Evolutionary conservation across 208 protist species (phyloP).

Genomic region (Lotmaria passim): DNA sequence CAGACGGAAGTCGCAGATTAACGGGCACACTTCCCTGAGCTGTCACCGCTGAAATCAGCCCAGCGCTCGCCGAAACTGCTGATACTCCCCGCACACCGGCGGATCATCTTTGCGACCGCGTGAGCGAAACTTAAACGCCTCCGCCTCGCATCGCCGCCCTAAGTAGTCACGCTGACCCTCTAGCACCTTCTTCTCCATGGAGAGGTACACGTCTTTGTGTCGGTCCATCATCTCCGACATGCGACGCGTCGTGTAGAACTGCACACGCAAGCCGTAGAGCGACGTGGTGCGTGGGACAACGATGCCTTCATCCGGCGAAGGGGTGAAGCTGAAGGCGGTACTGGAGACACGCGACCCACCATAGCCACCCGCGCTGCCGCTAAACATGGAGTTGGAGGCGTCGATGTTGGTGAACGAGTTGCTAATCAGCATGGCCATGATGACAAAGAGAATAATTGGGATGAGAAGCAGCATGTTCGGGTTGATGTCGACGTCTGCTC

Average conservation of each 20-base stretch:
- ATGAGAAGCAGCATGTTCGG: conserved; percentile 65
- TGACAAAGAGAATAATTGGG: conserved; percentile 73
- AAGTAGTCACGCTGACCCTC: conserved; percentile 70
- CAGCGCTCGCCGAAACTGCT: conserved; percentile 49
- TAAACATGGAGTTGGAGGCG: conserved; percentile 29
- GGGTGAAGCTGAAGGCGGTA: conserved; percentile 70
- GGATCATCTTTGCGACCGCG: conserved; percentile 69
- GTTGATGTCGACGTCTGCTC: conserved; percentile 53
- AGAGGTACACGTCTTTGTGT: conserved; percentile 38
- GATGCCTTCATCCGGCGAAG: conserved; percentile 50
- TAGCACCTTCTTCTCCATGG: conserved; percentile 71
- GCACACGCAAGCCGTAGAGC: conserved; percentile 60
- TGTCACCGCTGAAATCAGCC: conserved; percentile 10
- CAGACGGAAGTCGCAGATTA: too few species aligned
- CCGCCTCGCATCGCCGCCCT: conserved; percentile 79
- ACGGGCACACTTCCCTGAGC: background rate
- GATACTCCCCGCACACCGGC: conserved; percentile 61
- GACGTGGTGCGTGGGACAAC: conserved; percentile 58
- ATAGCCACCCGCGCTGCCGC: conserved; percentile 13
- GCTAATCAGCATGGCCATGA: conserved; percentile 77
- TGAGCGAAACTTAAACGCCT: conserved; percentile 69
- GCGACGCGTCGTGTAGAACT: conserved; percentile 66
- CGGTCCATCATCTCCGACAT: conserved; percentile 66
- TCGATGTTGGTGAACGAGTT: conserved; percentile 60
- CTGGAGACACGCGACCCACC: background rate